These are phyloP conservation scores for Debaryomyces sp. DNA, from an alignment of 1,139 yeast species.

Conservation along the genomic window DNA sequence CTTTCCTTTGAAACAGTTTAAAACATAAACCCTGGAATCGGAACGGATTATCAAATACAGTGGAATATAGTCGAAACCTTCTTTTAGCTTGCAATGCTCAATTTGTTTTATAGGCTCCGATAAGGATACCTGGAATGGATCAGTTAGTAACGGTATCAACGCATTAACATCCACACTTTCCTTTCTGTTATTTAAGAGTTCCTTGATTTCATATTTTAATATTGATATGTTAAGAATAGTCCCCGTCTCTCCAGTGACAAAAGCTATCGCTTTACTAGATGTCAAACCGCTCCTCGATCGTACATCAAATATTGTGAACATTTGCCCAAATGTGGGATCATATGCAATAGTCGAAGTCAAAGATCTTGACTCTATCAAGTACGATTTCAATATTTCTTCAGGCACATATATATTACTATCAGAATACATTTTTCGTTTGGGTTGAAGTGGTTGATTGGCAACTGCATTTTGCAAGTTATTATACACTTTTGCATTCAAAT, in stretches of 20 bases:
- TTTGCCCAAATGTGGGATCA: conserved; percentile 40
- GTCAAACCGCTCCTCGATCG: conserved; percentile 14
- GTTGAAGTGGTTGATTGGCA: background rate
- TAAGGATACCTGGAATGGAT: conserved; percentile 27
- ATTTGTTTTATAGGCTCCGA: conserved; percentile 46
- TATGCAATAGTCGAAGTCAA: conserved; percentile 32
- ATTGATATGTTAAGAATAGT: conserved; percentile 30
- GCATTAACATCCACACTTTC: conserved; percentile 1
- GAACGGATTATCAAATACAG: conserved; percentile 22
- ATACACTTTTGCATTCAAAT: conserved; percentile 16
- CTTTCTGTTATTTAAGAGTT: conserved; percentile 8
- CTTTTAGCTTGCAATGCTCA: conserved; percentile 22
- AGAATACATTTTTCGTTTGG: conserved; percentile 12
- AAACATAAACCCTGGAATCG: conserved; percentile 25
- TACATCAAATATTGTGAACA: conserved; percentile 25
- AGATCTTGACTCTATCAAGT: conserved; percentile 25
- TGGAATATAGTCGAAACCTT: conserved; percentile 17
- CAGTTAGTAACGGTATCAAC: conserved; percentile 17
- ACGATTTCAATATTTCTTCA: conserved; percentile 25
- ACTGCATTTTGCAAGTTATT: conserved; percentile 14
- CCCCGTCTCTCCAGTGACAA: conserved; percentile 35
- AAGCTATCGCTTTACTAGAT: conserved; percentile 29
- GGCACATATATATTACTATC: conserved; percentile 24
- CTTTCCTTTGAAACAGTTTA: conserved; percentile 19
- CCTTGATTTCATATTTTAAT: conserved; percentile 14